These are phyloP conservation scores for Stygiomarasmius scandens DNA, from an alignment of 1,284 basidiomycete genomes.

Conservation along the genomic window DNA sequence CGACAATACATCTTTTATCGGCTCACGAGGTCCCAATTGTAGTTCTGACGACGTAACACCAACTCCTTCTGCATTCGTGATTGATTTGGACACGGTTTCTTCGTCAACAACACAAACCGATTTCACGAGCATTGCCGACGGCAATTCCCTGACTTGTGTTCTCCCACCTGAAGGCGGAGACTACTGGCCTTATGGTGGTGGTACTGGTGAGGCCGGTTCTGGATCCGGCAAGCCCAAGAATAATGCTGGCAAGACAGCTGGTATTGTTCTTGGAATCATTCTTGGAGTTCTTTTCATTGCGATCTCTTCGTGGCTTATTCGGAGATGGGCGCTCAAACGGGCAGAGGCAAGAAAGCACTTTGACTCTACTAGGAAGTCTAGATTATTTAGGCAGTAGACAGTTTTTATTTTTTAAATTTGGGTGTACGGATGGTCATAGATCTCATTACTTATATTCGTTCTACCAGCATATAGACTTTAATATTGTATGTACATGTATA, in stretches of 20 bases:
- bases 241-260: slow-evolving; percentile 44
- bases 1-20: slow-evolving; percentile 80
- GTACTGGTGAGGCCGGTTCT: slow-evolving; percentile 28
- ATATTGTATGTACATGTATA: not conserved
- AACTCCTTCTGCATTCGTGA: slow-evolving; percentile 58
- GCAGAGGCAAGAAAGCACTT: slow-evolving; percentile 27
- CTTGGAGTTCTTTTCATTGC: slow-evolving; percentile 47
- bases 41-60: slow-evolving; percentile 53
- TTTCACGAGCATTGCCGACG: slow-evolving; percentile 55
- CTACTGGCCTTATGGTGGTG: slow-evolving; percentile 72
- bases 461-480: not conserved
- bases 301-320: slow-evolving; percentile 48
- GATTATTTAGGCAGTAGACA: slow-evolving; percentile 3
- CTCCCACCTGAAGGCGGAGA: slow-evolving; percentile 67
- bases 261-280: slow-evolving; percentile 58
- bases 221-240: slow-evolving; percentile 20
- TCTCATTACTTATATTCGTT: not conserved
- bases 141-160: slow-evolving; percentile 65
- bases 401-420: not conserved
- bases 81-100: slow-evolving; percentile 48
- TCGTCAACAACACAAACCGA: slow-evolving; percentile 50
- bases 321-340: slow-evolving; percentile 46
- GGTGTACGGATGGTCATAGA: too few relatives aligned
- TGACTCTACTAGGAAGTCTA: slow-evolving; percentile 23
- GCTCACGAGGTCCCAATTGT: slow-evolving; percentile 72